Evolutionary conservation across 495 filamentous ascomycete species (phyloP).

Genomic region (Saxophila tyrrhenica): DNA sequence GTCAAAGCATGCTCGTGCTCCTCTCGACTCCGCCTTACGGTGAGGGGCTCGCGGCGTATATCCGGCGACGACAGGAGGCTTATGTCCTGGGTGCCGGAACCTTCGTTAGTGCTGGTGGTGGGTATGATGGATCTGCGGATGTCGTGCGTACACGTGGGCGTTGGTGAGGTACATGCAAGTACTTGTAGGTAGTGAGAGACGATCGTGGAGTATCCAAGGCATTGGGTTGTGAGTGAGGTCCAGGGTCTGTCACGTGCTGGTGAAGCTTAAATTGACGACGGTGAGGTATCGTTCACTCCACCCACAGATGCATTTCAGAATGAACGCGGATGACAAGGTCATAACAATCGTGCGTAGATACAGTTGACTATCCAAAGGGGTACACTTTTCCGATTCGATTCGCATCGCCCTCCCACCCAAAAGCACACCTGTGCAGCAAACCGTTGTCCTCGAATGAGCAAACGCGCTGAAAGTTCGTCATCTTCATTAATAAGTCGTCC

Average conservation of each 20-base stretch:
- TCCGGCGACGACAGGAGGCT: too few species aligned
- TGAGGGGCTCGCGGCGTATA: too few species aligned
- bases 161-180: neutral
- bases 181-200: too few species aligned
- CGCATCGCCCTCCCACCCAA: too few species aligned
- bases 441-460: too few species aligned
- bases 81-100: neutral
- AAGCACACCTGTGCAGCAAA: too few species aligned
- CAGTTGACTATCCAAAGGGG: neutral
- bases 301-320: too few species aligned
- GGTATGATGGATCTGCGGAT: too few species aligned
- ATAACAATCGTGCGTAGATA: neutral
- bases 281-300: neutral
- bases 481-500: too few species aligned
- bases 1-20: neutral
- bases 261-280: neutral
- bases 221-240: too few species aligned
- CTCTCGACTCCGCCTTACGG: neutral
- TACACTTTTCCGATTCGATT: neutral
- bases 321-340: neutral
- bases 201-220: too few species aligned
- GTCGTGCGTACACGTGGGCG: neutral
- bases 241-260: neutral
- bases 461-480: too few species aligned
- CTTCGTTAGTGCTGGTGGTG: neutral